These are phyloP conservation scores for Suillus sp. DNA, from an alignment of 768 basidiomycete species.

Conservation along the genomic window DNA sequence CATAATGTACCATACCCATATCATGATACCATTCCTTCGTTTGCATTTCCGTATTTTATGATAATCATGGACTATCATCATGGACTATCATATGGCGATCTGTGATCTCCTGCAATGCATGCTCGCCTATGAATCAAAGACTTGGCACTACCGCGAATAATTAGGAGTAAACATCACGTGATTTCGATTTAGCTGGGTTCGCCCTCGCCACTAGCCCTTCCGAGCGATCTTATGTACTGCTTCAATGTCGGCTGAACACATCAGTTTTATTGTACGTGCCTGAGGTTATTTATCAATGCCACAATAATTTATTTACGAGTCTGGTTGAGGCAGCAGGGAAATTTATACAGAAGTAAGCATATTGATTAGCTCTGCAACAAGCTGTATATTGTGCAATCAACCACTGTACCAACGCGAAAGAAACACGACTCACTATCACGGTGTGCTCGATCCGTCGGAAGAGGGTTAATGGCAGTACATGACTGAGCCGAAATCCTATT, in stretches of 20 bases:
- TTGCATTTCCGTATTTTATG: neutral
- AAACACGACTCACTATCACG: neutral
- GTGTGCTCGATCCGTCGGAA: neutral
- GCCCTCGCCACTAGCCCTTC: too few relatives aligned
- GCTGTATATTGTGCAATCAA: neutral
- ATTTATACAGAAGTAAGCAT: neutral
- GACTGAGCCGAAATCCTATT: too few relatives aligned
- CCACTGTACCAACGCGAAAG: neutral
- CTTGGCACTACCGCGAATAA: too few relatives aligned
- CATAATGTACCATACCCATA: slow-evolving; percentile 23
- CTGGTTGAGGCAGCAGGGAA: neutral
- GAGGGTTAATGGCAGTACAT: neutral
- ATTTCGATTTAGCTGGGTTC: too few relatives aligned
- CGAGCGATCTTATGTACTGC: too few relatives aligned
- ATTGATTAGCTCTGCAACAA: neutral
- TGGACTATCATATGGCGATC: neutral
- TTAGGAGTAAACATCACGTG: too few relatives aligned
- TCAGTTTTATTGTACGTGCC: neutral
- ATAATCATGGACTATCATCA: neutral
- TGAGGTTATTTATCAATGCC: neutral
- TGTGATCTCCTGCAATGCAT: neutral
- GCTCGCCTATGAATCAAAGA: neutral
- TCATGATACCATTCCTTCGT: slow-evolving; percentile 2
- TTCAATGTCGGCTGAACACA: too few relatives aligned
- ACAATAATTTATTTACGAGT: neutral